Base-by-base conservation (phyloP, 108 stramenopile species). In the Heterococcus sp. region DNA sequence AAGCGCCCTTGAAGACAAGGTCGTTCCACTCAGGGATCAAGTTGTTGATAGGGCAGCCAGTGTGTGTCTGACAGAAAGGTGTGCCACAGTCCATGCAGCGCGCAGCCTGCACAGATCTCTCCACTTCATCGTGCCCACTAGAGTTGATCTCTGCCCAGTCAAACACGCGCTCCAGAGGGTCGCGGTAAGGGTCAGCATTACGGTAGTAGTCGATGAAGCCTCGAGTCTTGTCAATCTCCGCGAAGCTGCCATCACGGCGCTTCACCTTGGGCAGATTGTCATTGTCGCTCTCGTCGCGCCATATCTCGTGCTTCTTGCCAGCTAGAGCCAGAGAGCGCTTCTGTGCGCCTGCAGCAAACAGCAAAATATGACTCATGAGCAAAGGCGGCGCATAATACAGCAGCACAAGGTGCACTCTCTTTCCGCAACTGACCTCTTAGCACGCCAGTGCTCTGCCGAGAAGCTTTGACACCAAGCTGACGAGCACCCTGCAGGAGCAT, bases 1-100 rank as follows among this genome's bases (percentile, higher is more conserved):
- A 95, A 75, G 93, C 93, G 63, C 91, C 95, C 77, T 97, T 91
- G 90, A 92, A 95, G 30, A 96, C 96, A 3, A 97, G 87, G 86
- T 94, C 94, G 86, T 97, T 97, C 95, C 95, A 97, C 90, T 97
- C 96, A 32, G 96, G 96, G 75, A 97, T 97, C 21, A 95, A 88
- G 78, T 97, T 97, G 88, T 97, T 93, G 28, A 97, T 92, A 68
- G 96, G 96, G 80, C 96, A 97, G 39, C 96, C 96, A 28, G 94
- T 92, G 84, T 97, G 93, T 37, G 96, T 97, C 87, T 95, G 94
- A 86, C 96, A 97, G 84, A 97, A 97, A 30, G 96, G 96, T 0
- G 96, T 97, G 30, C 96, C 96, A 84, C 96, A 97, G 86, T 97
- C 95, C 96, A 97, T 97, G 90, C 96, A 97, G 27, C 96, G 92